phyloP scores from a whole-genome alignment of 257 asterid species.

The Scutellaria galericulata region DNA sequence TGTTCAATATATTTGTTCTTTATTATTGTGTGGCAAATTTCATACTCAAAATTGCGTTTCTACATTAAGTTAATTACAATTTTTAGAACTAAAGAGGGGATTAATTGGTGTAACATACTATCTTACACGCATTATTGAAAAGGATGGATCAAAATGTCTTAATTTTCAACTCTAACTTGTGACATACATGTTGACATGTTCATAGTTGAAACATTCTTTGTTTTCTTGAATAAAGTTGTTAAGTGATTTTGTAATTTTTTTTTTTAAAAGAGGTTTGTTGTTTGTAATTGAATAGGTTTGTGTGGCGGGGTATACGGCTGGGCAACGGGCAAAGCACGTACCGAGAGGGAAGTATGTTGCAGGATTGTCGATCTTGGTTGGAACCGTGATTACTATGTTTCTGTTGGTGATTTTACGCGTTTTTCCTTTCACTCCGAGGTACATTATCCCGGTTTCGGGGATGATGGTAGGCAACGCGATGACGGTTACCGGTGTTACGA shows the following conservation, averaged over 20 bases:
- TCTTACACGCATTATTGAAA: too few relatives aligned
- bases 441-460: conserved; percentile 87
- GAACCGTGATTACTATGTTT: conserved; percentile 75
- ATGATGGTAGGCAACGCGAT: conserved; percentile 97
- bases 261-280: too few relatives aligned
- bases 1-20: too few relatives aligned
- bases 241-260: too few relatives aligned
- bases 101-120: too few relatives aligned
- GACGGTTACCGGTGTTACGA: conserved; percentile 94
- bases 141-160: too few relatives aligned
- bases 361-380: conserved; percentile 73
- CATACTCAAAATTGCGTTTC: too few relatives aligned
- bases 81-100: too few relatives aligned
- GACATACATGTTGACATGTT: neutral
- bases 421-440: conserved; percentile 88
- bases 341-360: conserved; percentile 85
- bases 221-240: too few relatives aligned
- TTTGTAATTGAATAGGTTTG: conserved; percentile 48
- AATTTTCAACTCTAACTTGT: too few relatives aligned
- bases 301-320: conserved; percentile 89
- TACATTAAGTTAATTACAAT: too few relatives aligned
- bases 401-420: conserved; percentile 60
- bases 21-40: too few relatives aligned
- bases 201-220: neutral
- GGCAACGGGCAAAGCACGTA: conserved; percentile 91